phyloP scores from a whole-genome alignment of 495 filamentous ascomycete species.

The Podospora pseudopauciseta region DNA sequence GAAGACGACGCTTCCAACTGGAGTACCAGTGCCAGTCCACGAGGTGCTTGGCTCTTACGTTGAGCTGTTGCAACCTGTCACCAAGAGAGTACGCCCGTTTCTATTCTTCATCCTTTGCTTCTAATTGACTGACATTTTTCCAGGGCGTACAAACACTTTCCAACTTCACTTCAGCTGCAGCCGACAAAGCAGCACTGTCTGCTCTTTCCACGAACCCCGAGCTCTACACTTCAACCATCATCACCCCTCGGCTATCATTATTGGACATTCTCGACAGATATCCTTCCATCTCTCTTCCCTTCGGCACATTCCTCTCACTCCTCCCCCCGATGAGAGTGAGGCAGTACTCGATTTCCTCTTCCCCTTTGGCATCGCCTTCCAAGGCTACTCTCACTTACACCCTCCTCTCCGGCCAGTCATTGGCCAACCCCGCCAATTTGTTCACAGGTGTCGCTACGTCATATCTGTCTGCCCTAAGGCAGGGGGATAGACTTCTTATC shows the following conservation, averaged over 20 bases:
- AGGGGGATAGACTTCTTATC: constrained; percentile 61
- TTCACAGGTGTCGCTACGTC: constrained; percentile 58
- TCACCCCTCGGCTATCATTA: constrained; percentile 55
- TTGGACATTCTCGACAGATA: constrained; percentile 63
- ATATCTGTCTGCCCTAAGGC: constrained; percentile 56
- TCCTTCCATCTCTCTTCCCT: constrained; percentile 51
- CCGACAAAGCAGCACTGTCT: constrained; percentile 42
- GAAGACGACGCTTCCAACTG: constrained; percentile 56
- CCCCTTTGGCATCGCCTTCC: constrained; percentile 55
- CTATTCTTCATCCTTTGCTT: not conserved
- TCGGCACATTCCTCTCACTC: constrained; percentile 62
- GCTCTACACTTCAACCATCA: constrained; percentile 51
- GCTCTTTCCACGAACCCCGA: constrained; percentile 37
- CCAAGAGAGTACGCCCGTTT: constrained; percentile 41
- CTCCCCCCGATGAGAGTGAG: constrained; percentile 71
- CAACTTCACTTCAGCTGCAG: constrained; percentile 27
- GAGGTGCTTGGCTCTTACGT: constrained; percentile 67
- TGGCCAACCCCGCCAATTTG: constrained; percentile 43
- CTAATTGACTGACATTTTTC: not conserved
- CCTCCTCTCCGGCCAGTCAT: constrained; percentile 56
- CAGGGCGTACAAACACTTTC: constrained; percentile 46
- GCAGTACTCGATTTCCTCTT: constrained; percentile 79
- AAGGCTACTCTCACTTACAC: constrained; percentile 64
- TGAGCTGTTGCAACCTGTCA: constrained; percentile 67
- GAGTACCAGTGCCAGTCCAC: constrained; percentile 54